A percentile compares a stretch with the other conserved stretches of the same genome.
These are phyloP conservation scores for Panaeolus papilionaceus DNA, from an alignment of 768 basidiomycete genomes.

Conservation along the genomic window DNA sequence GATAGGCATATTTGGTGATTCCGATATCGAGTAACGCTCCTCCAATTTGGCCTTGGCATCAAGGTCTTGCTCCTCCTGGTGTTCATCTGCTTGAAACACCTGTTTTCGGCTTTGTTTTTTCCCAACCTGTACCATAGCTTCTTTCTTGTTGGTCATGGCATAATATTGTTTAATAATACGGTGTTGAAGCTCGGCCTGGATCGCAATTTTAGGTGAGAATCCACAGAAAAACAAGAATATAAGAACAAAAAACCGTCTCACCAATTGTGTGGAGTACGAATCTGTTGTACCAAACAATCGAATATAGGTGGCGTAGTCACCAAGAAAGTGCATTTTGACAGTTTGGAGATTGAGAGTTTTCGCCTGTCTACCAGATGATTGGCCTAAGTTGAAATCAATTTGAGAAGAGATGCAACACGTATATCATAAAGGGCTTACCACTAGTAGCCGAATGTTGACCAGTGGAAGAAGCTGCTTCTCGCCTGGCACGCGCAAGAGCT, in stretches of 20 bases:
- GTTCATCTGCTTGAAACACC: constrained; percentile 2
- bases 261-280: constrained; percentile 46
- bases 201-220: neutral
- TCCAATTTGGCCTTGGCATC: neutral
- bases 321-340: constrained; percentile 32
- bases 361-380: neutral
- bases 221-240: constrained; percentile 18
- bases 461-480: constrained; percentile 3
- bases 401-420: constrained; percentile 39
- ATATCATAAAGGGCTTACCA: neutral
- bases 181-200: constrained; percentile 51
- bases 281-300: constrained; percentile 42
- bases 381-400: constrained; percentile 14
- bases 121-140: constrained; percentile 38
- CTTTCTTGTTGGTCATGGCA: constrained; percentile 39
- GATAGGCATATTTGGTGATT: neutral
- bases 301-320: constrained; percentile 38
- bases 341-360: constrained; percentile 38
- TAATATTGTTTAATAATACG: constrained; percentile 44
- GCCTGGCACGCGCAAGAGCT: constrained; percentile 33
- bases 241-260: constrained; percentile 26
- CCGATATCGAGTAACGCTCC: neutral
- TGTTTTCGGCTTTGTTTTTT: constrained; percentile 16
- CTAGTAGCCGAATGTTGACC: neutral
- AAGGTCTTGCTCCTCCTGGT: neutral